These are phyloP conservation scores for Microsporum canis DNA, from an alignment of 2,329 filamentous ascomycete genomes.

Conservation along the genomic window DNA sequence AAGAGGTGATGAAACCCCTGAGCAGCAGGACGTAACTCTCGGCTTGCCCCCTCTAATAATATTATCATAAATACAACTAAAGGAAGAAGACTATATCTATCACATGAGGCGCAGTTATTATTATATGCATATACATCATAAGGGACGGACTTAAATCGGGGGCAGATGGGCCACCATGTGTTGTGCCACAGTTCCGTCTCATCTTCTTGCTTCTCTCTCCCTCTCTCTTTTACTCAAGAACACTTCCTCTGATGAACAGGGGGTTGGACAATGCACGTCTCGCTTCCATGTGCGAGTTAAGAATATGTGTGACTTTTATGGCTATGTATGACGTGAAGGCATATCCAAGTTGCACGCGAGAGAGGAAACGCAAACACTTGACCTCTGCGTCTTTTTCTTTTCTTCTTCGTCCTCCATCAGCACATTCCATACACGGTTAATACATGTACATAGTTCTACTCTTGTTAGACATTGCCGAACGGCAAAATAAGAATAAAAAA, in stretches of 20 bases:
- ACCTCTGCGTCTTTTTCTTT: neutral
- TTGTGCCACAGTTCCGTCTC: slow-evolving; percentile 1
- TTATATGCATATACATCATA: neutral
- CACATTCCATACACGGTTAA: neutral
- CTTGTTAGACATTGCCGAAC: neutral
- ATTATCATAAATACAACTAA: neutral
- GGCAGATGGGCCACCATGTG: neutral
- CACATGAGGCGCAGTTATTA: neutral
- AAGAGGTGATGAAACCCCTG: neutral
- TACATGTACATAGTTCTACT: neutral
- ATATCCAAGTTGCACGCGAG: neutral
- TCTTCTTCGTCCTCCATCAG: neutral
- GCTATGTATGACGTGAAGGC: neutral
- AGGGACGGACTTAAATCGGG: neutral
- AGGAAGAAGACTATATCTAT: neutral
- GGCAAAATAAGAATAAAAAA: neutral
- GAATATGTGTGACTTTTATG: neutral
- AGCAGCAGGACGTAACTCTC: neutral
- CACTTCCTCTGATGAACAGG: neutral
- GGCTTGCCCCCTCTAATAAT: neutral
- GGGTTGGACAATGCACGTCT: neutral
- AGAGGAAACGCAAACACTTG: neutral
- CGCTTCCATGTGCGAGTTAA: neutral
- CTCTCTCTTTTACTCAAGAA: neutral
- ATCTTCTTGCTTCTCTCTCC: neutral